Base-by-base conservation (phyloP, 345 rosid species). In the Eucalyptus melliodora region DNA sequence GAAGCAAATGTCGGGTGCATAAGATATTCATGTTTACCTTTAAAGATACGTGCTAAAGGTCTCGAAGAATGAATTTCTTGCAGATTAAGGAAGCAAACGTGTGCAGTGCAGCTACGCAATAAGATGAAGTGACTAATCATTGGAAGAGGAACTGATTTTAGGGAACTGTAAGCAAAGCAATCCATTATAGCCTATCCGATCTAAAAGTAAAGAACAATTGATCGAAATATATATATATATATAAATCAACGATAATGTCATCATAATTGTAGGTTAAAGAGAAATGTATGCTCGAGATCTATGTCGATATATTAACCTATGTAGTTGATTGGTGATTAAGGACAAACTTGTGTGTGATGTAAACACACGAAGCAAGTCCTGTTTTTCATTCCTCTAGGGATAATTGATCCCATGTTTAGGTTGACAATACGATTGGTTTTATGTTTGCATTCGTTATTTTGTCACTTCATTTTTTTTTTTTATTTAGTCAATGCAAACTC, bases 371-470 rank as follows among this genome's bases (percentile, higher is more conserved):
- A 11, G 27, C 12, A 72, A 34, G 82, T 37, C 82, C 24, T 7
- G 3, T 17, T 34, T 34, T 37, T 37, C 27, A 19, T 72, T 72
- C 8, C 26, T 34, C 6, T 72, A 34, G 44, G 26, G 21, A 72
- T 11, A 34, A 34, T 9, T 72, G 83, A 77, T 19, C 27, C 4
- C 47, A 19, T 77, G 9, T 21, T 37, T 21, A 37, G 8, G 45
- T 37, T 0, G 1, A 11, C 27, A 5, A 2, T 3, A 11, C 2
- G 0, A 23, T 77, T 0, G 47, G 15, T 37, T 77, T 11, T 77
- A 40, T 77, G 4, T 77, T 21, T 77, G 11, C 8, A 19, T 37
- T 11, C 3, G 2, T 21, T 37, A 77, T 37, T 11, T 44, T 4
- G 16, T 77, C 8, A 24, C 1, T 72, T 37, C 6, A 13, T 23